Evolutionary conservation across 176 grass and related monocot species (phyloP).

Genomic region (Carex littledalei): DNA sequence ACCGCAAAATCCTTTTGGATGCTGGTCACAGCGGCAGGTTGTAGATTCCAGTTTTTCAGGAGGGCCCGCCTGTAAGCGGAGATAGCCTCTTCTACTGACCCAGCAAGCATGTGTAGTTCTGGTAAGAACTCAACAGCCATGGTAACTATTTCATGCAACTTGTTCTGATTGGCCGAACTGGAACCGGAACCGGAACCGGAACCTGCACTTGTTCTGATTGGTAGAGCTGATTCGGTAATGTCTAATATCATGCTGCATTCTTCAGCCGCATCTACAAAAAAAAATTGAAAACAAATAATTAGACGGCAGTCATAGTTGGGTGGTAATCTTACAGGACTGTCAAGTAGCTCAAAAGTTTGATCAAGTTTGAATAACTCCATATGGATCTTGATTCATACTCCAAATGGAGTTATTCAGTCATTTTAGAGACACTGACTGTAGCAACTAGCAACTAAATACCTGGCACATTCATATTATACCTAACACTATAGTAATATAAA

Average conservation of each 20-base stretch:
- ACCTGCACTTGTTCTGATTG: not conserved
- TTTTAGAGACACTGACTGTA: not conserved
- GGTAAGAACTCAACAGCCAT: constrained; percentile 87
- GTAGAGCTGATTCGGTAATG: constrained; percentile 57
- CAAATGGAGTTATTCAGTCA: no score
- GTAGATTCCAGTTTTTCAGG: constrained; percentile 80
- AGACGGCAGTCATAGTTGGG: not conserved
- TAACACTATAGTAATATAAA: constrained; percentile 12
- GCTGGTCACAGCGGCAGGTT: constrained; percentile 49
- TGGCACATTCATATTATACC: constrained; percentile 4
- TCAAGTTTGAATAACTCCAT: constrained; percentile 6
- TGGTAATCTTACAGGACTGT: not conserved
- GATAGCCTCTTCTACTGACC: constrained; percentile 67
- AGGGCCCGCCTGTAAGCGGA: constrained; percentile 80
- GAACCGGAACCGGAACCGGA: not conserved
- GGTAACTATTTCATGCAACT: constrained; percentile 88
- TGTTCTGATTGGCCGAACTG: constrained; percentile 57
- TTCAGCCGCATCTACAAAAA: constrained; percentile 75
- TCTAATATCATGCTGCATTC: constrained; percentile 85
- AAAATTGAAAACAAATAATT: constrained; percentile 14
- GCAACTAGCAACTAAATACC: not conserved
- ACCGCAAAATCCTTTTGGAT: constrained; percentile 86
- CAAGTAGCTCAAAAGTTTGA: not conserved
- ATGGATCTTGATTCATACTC: not conserved
- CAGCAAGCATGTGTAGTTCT: constrained; percentile 67